Percentiles rank a stretch among this genome's conserved stretches.
These are phyloP conservation scores for Scutellaria galericulata DNA, from an alignment of 257 asterid genomes.

Conservation along the genomic window DNA sequence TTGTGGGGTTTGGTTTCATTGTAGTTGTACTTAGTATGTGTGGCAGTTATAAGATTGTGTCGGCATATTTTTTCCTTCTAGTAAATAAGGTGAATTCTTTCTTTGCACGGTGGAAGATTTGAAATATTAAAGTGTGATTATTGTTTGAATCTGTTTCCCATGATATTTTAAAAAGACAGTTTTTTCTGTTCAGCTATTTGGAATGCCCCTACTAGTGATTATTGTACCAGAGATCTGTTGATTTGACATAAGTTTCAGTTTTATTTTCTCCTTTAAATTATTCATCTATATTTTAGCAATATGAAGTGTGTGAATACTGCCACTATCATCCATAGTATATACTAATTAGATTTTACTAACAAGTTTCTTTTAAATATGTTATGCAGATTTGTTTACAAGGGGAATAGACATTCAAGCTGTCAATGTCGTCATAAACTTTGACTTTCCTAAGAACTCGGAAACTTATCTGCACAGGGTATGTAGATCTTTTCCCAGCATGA, in stretches of 20 bases:
- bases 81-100: neutral
- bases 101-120: neutral
- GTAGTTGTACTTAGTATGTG: neutral
- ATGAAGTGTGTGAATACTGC: neutral
- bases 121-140: neutral
- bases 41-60: conserved; percentile 2
- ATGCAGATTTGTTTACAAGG: conserved; percentile 76
- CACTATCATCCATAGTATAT: neutral
- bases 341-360: neutral
- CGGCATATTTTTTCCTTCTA: neutral
- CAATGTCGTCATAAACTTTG: conserved; percentile 82
- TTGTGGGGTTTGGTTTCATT: neutral
- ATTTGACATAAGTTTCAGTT: neutral
- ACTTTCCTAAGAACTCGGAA: conserved; percentile 81
- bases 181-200: neutral
- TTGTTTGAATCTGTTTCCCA: neutral
- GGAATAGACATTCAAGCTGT: conserved; percentile 92
- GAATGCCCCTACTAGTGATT: neutral
- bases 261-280: neutral
- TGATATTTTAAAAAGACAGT: neutral
- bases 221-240: neutral
- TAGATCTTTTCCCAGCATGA: conserved; percentile 29
- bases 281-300: neutral
- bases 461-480: conserved; percentile 89
- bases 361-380: neutral